phyloP scores from a whole-genome alignment of 1,284 basidiomycete genomes.

The Exsudoporus floridanus region DNA sequence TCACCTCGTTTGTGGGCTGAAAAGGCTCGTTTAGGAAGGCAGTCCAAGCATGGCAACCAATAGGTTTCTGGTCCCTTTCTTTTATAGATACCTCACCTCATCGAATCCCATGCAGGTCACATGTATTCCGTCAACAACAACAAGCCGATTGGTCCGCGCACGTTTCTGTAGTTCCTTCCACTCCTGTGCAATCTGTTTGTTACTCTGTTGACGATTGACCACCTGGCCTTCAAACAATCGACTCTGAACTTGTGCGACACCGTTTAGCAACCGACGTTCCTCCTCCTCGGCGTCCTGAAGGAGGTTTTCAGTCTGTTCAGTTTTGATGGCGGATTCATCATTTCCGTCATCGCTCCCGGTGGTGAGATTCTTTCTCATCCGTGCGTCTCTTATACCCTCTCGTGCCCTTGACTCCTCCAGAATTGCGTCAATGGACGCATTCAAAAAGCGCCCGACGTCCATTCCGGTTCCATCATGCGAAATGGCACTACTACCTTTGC shows the following conservation, averaged over 20 bases:
- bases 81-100: slow-evolving; percentile 29
- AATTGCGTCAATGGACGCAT: slow-evolving; percentile 44
- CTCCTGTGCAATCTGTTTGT: slow-evolving; percentile 45
- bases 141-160: slow-evolving; percentile 39
- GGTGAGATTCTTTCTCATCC: slow-evolving; percentile 41
- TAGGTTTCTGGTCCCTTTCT: not conserved
- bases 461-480: slow-evolving; percentile 39
- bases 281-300: slow-evolving; percentile 54
- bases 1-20: slow-evolving; percentile 16
- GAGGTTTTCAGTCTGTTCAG: slow-evolving; percentile 33
- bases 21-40: slow-evolving; percentile 8
- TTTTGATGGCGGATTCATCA: slow-evolving; percentile 16
- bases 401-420: slow-evolving; percentile 43
- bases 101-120: slow-evolving; percentile 36
- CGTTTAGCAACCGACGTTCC: slow-evolving; percentile 50
- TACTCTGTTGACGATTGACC: slow-evolving; percentile 37
- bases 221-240: slow-evolving; percentile 58
- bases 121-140: slow-evolving; percentile 47
- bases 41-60: not conserved
- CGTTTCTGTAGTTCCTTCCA: slow-evolving; percentile 49
- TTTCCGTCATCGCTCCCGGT: slow-evolving; percentile 17
- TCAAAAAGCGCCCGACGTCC: slow-evolving; percentile 43
- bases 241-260: slow-evolving; percentile 56
- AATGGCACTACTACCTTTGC: slow-evolving; percentile 56
- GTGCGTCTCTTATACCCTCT: slow-evolving; percentile 42